phyloP scores from a whole-genome alignment of 345 rosid genomes.

The Citrus trifoliata region DNA sequence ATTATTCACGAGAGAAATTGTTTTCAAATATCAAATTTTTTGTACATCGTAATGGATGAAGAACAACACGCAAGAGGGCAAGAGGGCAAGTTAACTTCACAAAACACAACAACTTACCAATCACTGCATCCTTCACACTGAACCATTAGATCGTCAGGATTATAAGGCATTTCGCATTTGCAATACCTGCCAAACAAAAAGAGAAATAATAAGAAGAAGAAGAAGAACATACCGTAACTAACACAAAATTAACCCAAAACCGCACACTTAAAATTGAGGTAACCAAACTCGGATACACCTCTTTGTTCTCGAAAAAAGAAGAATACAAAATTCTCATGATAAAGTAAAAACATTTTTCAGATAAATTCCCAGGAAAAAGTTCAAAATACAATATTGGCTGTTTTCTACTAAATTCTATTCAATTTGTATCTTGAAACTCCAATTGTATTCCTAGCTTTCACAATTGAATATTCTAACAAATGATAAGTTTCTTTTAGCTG shows the following conservation, averaged over 20 bases:
- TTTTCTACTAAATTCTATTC: background rate
- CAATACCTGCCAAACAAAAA: slow-evolving; percentile 61
- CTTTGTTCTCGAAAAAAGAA: background rate
- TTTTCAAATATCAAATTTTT: background rate
- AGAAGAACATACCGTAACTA: background rate
- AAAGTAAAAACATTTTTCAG: background rate
- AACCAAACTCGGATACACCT: background rate
- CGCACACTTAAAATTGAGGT: background rate
- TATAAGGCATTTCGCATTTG: slow-evolving; percentile 99
- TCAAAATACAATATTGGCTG: background rate
- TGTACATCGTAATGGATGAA: background rate
- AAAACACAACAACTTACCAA: slow-evolving; percentile 49
- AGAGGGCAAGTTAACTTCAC: background rate
- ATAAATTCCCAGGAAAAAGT: background rate
- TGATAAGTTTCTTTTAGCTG: background rate
- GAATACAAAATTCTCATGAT: background rate
- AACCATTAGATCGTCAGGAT: slow-evolving; percentile 96
- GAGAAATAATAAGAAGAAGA: background rate
- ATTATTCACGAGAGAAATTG: background rate
- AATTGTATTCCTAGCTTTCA: background rate
- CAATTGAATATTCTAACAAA: background rate
- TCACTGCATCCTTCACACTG: slow-evolving; percentile 94
- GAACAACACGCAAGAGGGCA: background rate
- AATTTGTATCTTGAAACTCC: background rate
- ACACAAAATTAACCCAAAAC: background rate